Conservation (phyloP, 192 early-diverging fungal genomes). For the Mortierella claussenii region DNA sequence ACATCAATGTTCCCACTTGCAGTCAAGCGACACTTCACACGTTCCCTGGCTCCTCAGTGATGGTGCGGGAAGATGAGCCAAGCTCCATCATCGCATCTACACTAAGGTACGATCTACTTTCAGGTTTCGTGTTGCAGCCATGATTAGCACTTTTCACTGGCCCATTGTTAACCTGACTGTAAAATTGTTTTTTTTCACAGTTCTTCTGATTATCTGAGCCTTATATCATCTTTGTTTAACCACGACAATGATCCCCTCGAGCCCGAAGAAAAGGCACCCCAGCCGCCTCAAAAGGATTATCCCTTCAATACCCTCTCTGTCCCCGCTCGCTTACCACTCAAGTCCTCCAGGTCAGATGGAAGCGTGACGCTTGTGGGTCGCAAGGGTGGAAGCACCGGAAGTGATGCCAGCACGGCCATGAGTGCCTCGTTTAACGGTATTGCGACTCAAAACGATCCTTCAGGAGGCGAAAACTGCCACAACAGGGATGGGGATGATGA, state of each 20-base stretch:
- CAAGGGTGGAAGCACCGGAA: constrained; percentile 34
- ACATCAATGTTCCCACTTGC: background rate
- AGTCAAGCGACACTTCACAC: constrained; percentile 63
- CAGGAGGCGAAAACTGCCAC: background rate
- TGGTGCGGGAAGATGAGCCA: constrained; percentile 89
- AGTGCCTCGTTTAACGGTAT: constrained; percentile 3
- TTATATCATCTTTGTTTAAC: constrained; percentile 33
- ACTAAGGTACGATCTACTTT: constrained; percentile 60
- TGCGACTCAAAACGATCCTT: background rate
- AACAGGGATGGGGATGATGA: background rate
- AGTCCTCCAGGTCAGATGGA: constrained; percentile 26
- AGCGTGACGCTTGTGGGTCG: constrained; percentile 26
- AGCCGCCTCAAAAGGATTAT: constrained; percentile 33
- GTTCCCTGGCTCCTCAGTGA: constrained; percentile 82
- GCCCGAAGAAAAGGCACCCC: constrained; percentile 12
- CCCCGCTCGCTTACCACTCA: constrained; percentile 2
- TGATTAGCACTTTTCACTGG: too few species aligned
- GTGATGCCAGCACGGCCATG: constrained; percentile 27
- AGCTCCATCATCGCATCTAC: constrained; percentile 93
- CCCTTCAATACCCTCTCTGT: background rate
- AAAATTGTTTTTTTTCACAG: constrained; percentile 35
- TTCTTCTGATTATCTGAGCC: constrained; percentile 57
- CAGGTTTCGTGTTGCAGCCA: too few species aligned
- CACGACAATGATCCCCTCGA: constrained; percentile 7
- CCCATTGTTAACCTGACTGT: too few species aligned